Base-by-base conservation (phyloP, 2,329 filamentous ascomycete genomes). In the Polychaeton citri region DNA sequence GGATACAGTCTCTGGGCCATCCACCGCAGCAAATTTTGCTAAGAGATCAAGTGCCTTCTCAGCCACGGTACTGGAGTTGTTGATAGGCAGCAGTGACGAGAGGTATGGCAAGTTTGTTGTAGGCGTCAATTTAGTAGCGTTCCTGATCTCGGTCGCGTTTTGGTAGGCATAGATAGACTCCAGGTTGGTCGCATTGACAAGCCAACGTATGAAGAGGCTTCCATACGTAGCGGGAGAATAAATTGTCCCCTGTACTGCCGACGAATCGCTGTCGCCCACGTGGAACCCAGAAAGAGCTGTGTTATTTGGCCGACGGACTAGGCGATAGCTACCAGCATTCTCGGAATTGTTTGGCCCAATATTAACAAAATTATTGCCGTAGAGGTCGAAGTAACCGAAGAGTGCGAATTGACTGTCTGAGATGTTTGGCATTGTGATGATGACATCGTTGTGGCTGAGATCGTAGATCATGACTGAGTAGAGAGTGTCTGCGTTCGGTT, bases 401-500 rank as follows among this genome's bases (percentile, higher is more conserved):
- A 45, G 32, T 10, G 28, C 35, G 33, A 36, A 45, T n/a, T 36
- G 30, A 16, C 37, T 36, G 12, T 17, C 19, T 12, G 40, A 40
- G 8, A 44, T 36, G 12, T 40, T 32, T 4, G 45, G 43, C 3
- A 49, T 30, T 6, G 36, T 36, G 21, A 49, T 36, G 8, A 32
- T 28, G 6, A 49, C 15, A 35, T 49, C 43, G 10, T 35, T 17
- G 13, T 40, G 36, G 31, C 37, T 41, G n/a, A 50, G 34, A 32
- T 49, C 48, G 35, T 38, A 45, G n/a, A 45, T 37, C 3, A 30
- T 32, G 2, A 36, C 34, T 2, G 45, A 43, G 30, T 49, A 50
- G 2, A 49, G n/a, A 7, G 48, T 50, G 32, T 50, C 48, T 8
- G 42, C 39, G 26, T 49, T 50, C 4, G 48, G 46, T 31, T 43